Evolutionary conservation across 1,139 yeast genomes (phyloP).

Genomic region (Suhomyces bokatorum): DNA sequence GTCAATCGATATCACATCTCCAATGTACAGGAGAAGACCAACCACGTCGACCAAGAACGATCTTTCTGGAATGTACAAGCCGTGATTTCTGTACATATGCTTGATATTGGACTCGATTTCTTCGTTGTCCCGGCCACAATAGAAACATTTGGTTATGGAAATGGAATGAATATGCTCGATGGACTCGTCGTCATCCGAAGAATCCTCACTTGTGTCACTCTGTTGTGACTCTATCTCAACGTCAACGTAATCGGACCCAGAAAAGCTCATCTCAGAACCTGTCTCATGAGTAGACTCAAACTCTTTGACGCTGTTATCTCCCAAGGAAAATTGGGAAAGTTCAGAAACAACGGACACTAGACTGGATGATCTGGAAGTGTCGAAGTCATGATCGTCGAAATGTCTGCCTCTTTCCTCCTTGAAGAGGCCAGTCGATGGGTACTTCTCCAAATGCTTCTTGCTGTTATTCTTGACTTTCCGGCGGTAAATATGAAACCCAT

Average conservation of each 20-base stretch:
- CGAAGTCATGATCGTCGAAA: background rate
- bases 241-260: conserved; percentile 37
- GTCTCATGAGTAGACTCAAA: conserved; percentile 38
- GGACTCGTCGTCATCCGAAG: conserved; percentile 20
- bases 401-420: conserved; percentile 11
- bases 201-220: conserved; percentile 6
- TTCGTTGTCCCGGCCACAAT: conserved; percentile 39
- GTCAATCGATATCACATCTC: conserved; percentile 46
- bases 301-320: conserved; percentile 51
- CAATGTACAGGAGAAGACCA: conserved; percentile 47
- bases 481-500: conserved; percentile 53
- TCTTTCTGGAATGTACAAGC: conserved; percentile 53
- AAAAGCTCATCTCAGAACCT: conserved; percentile 49
- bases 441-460: conserved; percentile 13
- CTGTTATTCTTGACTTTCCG: conserved; percentile 27
- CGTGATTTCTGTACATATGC: conserved; percentile 52
- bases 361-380: conserved; percentile 38
- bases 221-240: conserved; percentile 23
- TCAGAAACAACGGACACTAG: conserved; percentile 61
- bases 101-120: conserved; percentile 45
- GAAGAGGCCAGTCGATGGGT: background rate
- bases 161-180: conserved; percentile 26
- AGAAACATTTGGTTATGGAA: conserved; percentile 42
- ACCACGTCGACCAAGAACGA: conserved; percentile 41
- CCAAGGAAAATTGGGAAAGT: conserved; percentile 65